A percentile compares a stretch with the other conserved stretches of the same genome.
Evolutionary conservation across 148 eudicot genomes (phyloP).

Genomic region (Fagopyrum homotropicum): DNA sequence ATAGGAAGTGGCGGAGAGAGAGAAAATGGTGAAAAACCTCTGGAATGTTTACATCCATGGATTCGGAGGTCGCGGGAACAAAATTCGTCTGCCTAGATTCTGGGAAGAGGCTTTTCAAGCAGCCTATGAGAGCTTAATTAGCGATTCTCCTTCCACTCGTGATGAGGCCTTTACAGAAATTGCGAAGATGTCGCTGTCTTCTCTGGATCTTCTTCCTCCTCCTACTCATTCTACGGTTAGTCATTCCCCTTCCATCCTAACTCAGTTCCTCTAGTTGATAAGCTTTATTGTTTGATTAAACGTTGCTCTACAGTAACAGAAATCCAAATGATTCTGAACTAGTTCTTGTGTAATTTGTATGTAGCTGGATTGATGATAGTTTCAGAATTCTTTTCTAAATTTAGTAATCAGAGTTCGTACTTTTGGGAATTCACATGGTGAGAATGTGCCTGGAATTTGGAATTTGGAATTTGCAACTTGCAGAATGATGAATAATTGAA

Average conservation of each 20-base stretch:
- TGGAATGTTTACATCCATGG: constrained; percentile 77
- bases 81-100: constrained; percentile 58
- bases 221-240: neutral
- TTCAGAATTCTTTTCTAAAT: neutral
- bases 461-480: too few relatives aligned
- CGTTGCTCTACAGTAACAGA: too few relatives aligned
- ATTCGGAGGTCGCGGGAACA: constrained; percentile 41
- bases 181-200: constrained; percentile 74
- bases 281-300: neutral
- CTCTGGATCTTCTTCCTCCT: constrained; percentile 46
- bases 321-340: too few relatives aligned
- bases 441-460: too few relatives aligned
- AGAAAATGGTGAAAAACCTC: constrained; percentile 80
- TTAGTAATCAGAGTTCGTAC: neutral
- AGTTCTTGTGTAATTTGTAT: too few relatives aligned
- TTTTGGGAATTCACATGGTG: too few relatives aligned
- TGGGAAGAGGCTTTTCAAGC: constrained; percentile 97
- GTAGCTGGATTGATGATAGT: too few relatives aligned
- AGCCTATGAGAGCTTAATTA: constrained; percentile 74
- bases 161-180: constrained; percentile 74
- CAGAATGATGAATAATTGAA: too few relatives aligned
- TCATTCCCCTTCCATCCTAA: neutral
- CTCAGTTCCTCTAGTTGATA: neutral
- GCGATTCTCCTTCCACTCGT: constrained; percentile 50
- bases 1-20: constrained; percentile 90